Evolutionary conservation across 257 asterid species (phyloP).

Genomic region (Forsythia suspensa): DNA sequence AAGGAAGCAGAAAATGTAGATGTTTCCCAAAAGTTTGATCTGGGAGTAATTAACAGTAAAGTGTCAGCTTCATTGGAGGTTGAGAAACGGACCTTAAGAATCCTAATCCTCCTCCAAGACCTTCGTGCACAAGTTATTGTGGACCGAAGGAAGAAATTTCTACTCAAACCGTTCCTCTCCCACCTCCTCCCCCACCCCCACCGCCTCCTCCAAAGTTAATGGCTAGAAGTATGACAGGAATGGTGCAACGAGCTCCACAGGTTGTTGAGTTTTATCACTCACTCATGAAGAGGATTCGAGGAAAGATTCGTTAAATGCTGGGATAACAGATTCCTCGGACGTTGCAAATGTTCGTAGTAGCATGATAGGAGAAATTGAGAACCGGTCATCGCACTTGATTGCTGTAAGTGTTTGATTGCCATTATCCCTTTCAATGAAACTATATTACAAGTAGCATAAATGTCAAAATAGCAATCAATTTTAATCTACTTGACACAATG

Average conservation of each 20-base stretch:
- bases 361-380: slow-evolving; percentile 94
- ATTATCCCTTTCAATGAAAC: slow-evolving; percentile 6
- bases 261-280: slow-evolving; percentile 92
- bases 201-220: slow-evolving; percentile 65
- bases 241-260: slow-evolving; percentile 84
- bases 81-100: slow-evolving; percentile 67
- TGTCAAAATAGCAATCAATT: neutral
- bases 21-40: slow-evolving; percentile 44
- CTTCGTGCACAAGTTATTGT: slow-evolving; percentile 46
- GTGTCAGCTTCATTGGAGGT: slow-evolving; percentile 58
- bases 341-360: slow-evolving; percentile 82
- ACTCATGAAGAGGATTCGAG: slow-evolving; percentile 90
- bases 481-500: neutral
- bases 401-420: slow-evolving; percentile 55
- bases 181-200: slow-evolving; percentile 79
- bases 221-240: slow-evolving; percentile 43
- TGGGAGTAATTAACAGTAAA: slow-evolving; percentile 42
- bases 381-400: slow-evolving; percentile 80
- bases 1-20: slow-evolving; percentile 59
- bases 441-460: neutral
- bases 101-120: slow-evolving; percentile 93
- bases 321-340: slow-evolving; percentile 56
- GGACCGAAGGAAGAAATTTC: slow-evolving; percentile 44
- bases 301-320: slow-evolving; percentile 74
- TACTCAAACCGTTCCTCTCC: slow-evolving; percentile 31